phyloP scores from a whole-genome alignment of 2,329 filamentous ascomycete species.

The Acarospora socialis region DNA sequence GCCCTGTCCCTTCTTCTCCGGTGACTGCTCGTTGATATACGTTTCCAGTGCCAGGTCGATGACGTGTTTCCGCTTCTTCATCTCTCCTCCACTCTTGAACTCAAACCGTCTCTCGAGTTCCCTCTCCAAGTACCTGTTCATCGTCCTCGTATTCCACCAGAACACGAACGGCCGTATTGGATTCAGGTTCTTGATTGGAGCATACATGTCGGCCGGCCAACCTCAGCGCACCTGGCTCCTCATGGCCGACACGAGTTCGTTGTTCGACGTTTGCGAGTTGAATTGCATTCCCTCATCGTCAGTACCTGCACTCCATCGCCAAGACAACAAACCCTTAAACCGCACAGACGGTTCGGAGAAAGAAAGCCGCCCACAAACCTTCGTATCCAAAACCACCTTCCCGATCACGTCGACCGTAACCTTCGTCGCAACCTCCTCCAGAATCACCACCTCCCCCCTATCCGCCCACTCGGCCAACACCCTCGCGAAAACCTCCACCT shows the following conservation, averaged over 20 bases:
- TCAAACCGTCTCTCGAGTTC: neutral
- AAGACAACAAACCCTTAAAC: too few species aligned
- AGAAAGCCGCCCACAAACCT: too few species aligned
- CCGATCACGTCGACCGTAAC: constrained; percentile 10
- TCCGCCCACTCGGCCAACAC: constrained; percentile 24
- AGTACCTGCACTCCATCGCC: too few species aligned
- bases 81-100: constrained; percentile 11
- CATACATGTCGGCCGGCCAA: constrained; percentile 1
- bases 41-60: constrained; percentile 9
- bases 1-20: too few species aligned
- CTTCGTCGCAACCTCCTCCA: constrained; percentile 3
- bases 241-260: constrained; percentile 5
- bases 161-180: constrained; percentile 7
- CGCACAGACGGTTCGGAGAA: too few species aligned
- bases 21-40: constrained; percentile 5
- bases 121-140: too few species aligned
- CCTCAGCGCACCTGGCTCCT: constrained; percentile 2
- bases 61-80: constrained; percentile 12
- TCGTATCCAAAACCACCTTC: constrained; percentile 4
- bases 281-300: too few species aligned
- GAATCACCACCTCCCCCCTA: constrained; percentile 23
- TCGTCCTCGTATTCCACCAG: constrained; percentile 13
- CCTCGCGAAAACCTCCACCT: constrained; percentile 20
- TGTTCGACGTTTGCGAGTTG: constrained; percentile 5
- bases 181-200: constrained; percentile 2